Percentiles rank a stretch among this genome's conserved stretches.
These are phyloP conservation scores for Microbotryomycetes sp. DNA, from an alignment of 1,284 basidiomycete species.

Conservation along the genomic window DNA sequence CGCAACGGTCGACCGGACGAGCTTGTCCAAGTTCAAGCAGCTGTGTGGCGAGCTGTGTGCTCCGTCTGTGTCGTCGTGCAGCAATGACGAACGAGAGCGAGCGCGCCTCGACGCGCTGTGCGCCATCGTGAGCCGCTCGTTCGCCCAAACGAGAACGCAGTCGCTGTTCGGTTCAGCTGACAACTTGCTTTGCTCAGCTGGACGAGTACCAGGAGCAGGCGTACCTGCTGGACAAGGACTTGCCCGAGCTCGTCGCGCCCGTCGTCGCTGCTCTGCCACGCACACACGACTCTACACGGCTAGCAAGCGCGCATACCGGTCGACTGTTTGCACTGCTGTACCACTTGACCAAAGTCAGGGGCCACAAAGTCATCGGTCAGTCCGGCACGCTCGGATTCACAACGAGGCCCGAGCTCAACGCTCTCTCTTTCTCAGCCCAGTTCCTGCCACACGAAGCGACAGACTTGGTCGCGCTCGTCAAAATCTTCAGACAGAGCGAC, in stretches of 20 bases:
- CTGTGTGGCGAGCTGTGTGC: too few species aligned
- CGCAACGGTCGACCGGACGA: too few species aligned
- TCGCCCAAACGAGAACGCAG: too few species aligned
- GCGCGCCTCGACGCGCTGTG: neutral
- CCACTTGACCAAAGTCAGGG: slow-evolving; percentile 77
- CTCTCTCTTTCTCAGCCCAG: slow-evolving; percentile 52
- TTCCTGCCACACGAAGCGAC: slow-evolving; percentile 85
- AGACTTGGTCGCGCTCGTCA: slow-evolving; percentile 68
- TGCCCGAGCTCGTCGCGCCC: slow-evolving; percentile 75
- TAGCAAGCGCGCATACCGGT: slow-evolving; percentile 40
- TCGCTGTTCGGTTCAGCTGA: too few species aligned
- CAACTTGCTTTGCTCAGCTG: slow-evolving; percentile 49
- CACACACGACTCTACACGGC: slow-evolving; percentile 39
- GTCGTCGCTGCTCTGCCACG: slow-evolving; percentile 57
- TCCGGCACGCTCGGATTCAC: slow-evolving; percentile 25
- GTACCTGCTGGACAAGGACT: slow-evolving; percentile 88
- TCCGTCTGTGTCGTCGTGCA: too few species aligned
- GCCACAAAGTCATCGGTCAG: slow-evolving; percentile 86
- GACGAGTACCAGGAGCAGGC: slow-evolving; percentile 88
- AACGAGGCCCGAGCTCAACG: neutral
- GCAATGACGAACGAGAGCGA: neutral
- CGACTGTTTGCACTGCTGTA: slow-evolving; percentile 65
- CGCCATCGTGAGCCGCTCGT: neutral
- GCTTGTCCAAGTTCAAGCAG: too few species aligned
- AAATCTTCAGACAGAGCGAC: slow-evolving; percentile 54